phyloP scores from a whole-genome alignment of 1,284 basidiomycete species.

The Ustilago loliicola region DNA sequence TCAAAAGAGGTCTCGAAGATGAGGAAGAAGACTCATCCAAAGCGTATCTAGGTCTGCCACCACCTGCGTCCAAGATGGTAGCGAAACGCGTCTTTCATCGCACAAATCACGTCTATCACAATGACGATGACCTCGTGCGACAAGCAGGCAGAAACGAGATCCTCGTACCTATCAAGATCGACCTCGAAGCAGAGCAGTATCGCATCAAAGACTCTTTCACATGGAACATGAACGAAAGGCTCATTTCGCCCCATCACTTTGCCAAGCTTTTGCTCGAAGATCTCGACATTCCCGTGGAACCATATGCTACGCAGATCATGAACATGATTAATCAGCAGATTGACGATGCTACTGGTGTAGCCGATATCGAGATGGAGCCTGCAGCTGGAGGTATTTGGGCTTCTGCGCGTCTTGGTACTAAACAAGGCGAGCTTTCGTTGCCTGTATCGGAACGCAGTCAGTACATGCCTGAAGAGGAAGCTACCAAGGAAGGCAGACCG shows the following conservation, averaged over 20 bases:
- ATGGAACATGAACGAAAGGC: slow-evolving; percentile 87
- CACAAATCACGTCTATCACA: slow-evolving; percentile 81
- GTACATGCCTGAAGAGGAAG: slow-evolving; percentile 42
- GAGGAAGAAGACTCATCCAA: slow-evolving; percentile 47
- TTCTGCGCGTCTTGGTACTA: slow-evolving; percentile 23
- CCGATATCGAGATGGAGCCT: slow-evolving; percentile 54
- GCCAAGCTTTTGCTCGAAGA: slow-evolving; percentile 88
- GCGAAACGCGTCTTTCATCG: slow-evolving; percentile 72
- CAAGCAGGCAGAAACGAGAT: slow-evolving; percentile 74
- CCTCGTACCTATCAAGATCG: slow-evolving; percentile 91
- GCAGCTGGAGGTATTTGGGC: slow-evolving; percentile 48
- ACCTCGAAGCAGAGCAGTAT: slow-evolving; percentile 91
- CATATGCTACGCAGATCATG: slow-evolving; percentile 83
- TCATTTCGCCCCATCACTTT: slow-evolving; percentile 86
- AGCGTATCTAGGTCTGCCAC: slow-evolving; percentile 89
- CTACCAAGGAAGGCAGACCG: slow-evolving; percentile 32
- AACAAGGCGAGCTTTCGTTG: slow-evolving; percentile 30
- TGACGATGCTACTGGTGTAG: slow-evolving; percentile 82
- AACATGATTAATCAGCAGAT: slow-evolving; percentile 89
- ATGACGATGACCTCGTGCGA: slow-evolving; percentile 59
- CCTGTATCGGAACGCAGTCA: slow-evolving; percentile 21
- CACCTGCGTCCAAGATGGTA: slow-evolving; percentile 83
- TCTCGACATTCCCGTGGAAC: slow-evolving; percentile 79
- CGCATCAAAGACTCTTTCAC: slow-evolving; percentile 93
- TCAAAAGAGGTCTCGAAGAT: slow-evolving; percentile 52